Percentiles rank a stretch among this genome's conserved stretches.
phyloP scores from a whole-genome alignment of 2,329 filamentous ascomycete species.

The Achaetomium macrosporum region DNA sequence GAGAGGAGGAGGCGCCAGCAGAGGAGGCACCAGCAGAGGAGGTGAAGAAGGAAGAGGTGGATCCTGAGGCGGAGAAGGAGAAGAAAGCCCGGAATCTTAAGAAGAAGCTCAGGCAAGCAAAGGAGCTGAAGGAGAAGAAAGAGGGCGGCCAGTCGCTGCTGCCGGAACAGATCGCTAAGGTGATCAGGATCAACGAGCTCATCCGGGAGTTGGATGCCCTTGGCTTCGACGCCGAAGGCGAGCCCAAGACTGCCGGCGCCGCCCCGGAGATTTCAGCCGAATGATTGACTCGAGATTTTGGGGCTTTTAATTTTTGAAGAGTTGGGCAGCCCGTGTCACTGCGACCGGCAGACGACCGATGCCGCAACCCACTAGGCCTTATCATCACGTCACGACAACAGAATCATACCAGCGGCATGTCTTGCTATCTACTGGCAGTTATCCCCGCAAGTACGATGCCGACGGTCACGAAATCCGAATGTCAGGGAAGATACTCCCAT shows the following conservation, averaged over 20 bases:
- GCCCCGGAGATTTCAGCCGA: background rate
- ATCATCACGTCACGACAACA: no score
- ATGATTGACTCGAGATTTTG: background rate
- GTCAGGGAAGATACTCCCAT: no score
- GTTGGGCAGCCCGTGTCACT: no score
- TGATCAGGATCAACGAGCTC: slow-evolving; percentile 94
- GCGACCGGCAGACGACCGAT: no score
- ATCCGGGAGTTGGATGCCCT: slow-evolving; percentile 80
- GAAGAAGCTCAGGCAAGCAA: slow-evolving; percentile 93
- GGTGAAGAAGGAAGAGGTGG: slow-evolving; percentile 41
- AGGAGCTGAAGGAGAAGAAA: slow-evolving; percentile 85
- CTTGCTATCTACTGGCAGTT: no score
- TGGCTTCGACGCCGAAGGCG: slow-evolving; percentile 75
- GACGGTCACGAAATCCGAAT: no score
- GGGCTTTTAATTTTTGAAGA: no score
- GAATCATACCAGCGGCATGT: no score
- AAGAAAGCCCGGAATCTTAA: slow-evolving; percentile 88
- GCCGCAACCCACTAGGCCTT: no score
- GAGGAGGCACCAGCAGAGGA: slow-evolving; percentile 30
- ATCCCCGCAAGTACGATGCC: no score
- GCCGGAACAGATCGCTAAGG: slow-evolving; percentile 94
- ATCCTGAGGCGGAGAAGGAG: slow-evolving; percentile 73
- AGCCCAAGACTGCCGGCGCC: slow-evolving; percentile 33
- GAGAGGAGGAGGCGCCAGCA: slow-evolving; percentile 35
- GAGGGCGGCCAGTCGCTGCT: slow-evolving; percentile 76